Evolutionary conservation across 1,139 yeast species (phyloP).

Genomic region (Pichia sp.): DNA sequence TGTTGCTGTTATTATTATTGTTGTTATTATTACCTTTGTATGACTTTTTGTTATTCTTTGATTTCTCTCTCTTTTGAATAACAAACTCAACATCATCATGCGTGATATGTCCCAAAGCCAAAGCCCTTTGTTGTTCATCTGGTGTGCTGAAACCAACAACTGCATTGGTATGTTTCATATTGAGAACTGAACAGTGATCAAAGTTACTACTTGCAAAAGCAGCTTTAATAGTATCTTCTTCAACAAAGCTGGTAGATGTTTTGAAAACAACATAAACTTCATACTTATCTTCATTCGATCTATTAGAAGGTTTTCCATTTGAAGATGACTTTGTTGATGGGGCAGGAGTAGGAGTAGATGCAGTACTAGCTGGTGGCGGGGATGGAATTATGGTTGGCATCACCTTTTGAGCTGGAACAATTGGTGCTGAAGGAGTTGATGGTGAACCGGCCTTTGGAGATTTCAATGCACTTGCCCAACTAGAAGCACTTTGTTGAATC

Average conservation of each 20-base stretch:
- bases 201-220: constrained; percentile 4
- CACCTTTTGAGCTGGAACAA: background rate
- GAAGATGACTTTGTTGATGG: background rate
- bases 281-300: background rate
- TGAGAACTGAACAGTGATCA: background rate
- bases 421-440: too few relatives aligned
- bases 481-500: background rate
- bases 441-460: background rate
- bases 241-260: background rate
- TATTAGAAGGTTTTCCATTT: background rate
- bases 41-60: constrained; percentile 1
- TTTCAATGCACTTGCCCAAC: constrained; percentile 9
- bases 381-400: background rate
- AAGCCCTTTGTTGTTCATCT: constrained; percentile 5
- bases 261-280: constrained; percentile 10
- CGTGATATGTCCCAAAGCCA: constrained; percentile 5
- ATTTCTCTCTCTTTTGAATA: constrained; percentile 9
- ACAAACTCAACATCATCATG: constrained; percentile 2
- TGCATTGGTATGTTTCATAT: constrained; percentile 5
- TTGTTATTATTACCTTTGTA: background rate
- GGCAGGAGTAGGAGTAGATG: background rate
- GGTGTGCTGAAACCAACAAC: constrained; percentile 6
- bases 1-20: too few relatives aligned
- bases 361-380: background rate
- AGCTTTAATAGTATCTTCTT: constrained; percentile 2